These are phyloP conservation scores for Chamaecrista fasciculata DNA, from an alignment of 306 rosid species.

Conservation along the genomic window DNA sequence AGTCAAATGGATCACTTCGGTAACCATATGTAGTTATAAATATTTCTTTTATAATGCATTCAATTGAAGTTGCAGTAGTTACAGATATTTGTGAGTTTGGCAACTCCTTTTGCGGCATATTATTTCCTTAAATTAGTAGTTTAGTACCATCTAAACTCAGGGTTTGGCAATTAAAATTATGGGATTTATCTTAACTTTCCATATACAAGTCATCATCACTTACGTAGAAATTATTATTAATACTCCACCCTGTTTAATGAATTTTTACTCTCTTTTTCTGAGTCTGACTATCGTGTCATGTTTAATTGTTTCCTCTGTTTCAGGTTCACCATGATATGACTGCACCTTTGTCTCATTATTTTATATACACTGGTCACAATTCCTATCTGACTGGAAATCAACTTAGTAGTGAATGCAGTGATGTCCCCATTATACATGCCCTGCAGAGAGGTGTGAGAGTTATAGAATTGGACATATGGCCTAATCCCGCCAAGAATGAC, in stretches of 20 bases:
- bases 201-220: constrained; percentile 1
- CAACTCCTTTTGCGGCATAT: constrained; percentile 15
- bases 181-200: not conserved
- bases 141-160: not conserved
- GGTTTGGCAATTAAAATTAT: not conserved
- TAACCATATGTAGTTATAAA: not conserved
- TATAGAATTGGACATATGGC: constrained; percentile 96
- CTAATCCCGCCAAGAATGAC: constrained; percentile 71
- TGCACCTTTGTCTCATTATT: constrained; percentile 87
- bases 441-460: constrained; percentile 87
- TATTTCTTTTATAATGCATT: constrained; percentile 1
- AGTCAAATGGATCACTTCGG: not conserved
- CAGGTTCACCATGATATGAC: constrained; percentile 93
- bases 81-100: not conserved
- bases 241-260: not conserved
- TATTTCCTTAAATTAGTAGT: not conserved
- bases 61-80: not conserved
- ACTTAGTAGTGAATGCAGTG: constrained; percentile 96
- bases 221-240: not conserved
- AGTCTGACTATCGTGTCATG: constrained; percentile 29
- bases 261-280: not conserved
- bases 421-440: constrained; percentile 71
- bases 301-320: constrained; percentile 22
- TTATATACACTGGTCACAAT: constrained; percentile 91
- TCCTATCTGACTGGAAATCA: constrained; percentile 96